Evolutionary conservation across 1,284 basidiomycete genomes (phyloP).

Genomic region (Leccinum subrobustum): DNA sequence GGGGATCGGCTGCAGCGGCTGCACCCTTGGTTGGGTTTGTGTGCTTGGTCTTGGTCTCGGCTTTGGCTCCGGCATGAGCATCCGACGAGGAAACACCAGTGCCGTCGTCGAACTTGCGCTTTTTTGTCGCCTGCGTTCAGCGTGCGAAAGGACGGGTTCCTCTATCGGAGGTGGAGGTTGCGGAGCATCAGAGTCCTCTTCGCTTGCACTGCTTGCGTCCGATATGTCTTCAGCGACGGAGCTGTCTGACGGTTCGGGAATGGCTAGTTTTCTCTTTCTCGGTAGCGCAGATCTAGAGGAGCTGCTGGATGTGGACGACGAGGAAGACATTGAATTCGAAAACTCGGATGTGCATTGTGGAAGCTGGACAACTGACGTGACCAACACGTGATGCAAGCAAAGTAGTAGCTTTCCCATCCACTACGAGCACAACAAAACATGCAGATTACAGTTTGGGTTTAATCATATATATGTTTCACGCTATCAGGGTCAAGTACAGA

Average conservation of each 20-base stretch:
- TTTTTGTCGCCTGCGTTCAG: slow-evolving; percentile 52
- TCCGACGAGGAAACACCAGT: slow-evolving; percentile 22
- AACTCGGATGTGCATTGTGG: neutral
- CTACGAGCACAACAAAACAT: neutral
- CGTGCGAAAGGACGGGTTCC: slow-evolving; percentile 61
- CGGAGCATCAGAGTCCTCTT: slow-evolving; percentile 9
- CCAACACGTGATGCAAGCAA: slow-evolving; percentile 11
- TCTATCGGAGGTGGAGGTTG: slow-evolving; percentile 12
- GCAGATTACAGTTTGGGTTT: slow-evolving; percentile 38
- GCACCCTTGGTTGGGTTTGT: neutral
- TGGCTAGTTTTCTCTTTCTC: slow-evolving; percentile 24
- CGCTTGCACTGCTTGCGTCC: slow-evolving; percentile 9
- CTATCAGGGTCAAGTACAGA: slow-evolving; percentile 60
- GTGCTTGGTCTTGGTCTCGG: slow-evolving; percentile 1
- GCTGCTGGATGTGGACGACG: slow-evolving; percentile 15
- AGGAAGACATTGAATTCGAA: slow-evolving; percentile 12
- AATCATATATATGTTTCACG: slow-evolving; percentile 39
- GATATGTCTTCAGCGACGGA: slow-evolving; percentile 1
- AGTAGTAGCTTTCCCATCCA: neutral
- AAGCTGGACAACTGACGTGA: neutral
- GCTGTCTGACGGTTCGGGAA: slow-evolving; percentile 10
- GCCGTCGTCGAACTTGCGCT: slow-evolving; percentile 47
- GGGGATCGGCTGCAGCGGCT: slow-evolving; percentile 10
- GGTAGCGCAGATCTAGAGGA: slow-evolving; percentile 9
- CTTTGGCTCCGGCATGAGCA: neutral